Evolutionary conservation across 331 rosid species (phyloP), one percentile per base, ranked within the genome.

Genomic region (Rhamnella rubrinervis): DNA sequence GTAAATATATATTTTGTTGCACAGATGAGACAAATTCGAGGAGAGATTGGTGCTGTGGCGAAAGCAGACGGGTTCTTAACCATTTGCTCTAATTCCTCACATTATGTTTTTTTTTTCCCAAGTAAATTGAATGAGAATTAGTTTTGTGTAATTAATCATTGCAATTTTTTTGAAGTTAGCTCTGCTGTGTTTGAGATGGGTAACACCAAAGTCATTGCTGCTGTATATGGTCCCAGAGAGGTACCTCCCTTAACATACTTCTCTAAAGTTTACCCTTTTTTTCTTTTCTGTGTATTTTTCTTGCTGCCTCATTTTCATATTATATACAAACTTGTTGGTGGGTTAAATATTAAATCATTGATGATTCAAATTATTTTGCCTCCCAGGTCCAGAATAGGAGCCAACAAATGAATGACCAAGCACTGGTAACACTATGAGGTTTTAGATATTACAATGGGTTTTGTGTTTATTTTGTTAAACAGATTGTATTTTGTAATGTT

Each of bases 181-280:
- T 92, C 93, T 56, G 91, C 96, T 8, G 47, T 81, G 64, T 92
- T 92, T 58, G 96, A 89, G 87, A 92, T 92, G 97, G 96, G 96
- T 56, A 85, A 86, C 80, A 92, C 97, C 63, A 87, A 89, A 79
- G 97, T 89, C 55, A 55, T 89, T 77, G 95, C 95, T 57, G 98
- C 97, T 55, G 96, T 93, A 11, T 93, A 88, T 78, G 97, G 97
- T 65, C 98, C 92, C 35, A 70, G 96, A 89, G 96, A 93, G 93
- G 97, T 90, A 79, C 20, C 9, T 10, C 31, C 37, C 28, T 20
- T 16, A 13, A 59, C 35, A 31, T 26, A 26, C 31, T 26, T 31
- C 35, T 31, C 35, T 6, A 31, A 31, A 31, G 35, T 31, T 31
- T 31, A 31, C 35, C 62, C 14, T 51, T 10, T 55, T 57, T 19